These are phyloP conservation scores for Coelastrella sp. DNA, from an alignment of 139 green algal species.

Conservation along the genomic window DNA sequence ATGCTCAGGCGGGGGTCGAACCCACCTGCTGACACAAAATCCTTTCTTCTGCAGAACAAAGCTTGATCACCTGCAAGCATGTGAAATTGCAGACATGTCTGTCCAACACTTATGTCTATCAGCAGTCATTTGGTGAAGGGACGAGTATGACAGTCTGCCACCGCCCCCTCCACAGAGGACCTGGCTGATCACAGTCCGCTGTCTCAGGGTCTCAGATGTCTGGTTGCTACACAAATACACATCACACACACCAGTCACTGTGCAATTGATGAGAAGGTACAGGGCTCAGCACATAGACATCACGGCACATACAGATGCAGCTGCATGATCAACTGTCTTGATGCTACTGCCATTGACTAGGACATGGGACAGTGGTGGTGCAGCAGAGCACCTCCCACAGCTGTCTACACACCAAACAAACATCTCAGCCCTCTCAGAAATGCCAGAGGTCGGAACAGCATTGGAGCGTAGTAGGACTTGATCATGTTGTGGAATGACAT, in stretches of 20 bases:
- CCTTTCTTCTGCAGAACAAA: constrained; percentile 68
- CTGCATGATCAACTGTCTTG: background rate
- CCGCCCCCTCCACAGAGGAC: no score
- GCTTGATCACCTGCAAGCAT: constrained; percentile 72
- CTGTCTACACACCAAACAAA: constrained; percentile 66
- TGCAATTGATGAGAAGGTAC: no score
- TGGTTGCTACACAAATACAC: no score
- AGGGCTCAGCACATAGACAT: no score
- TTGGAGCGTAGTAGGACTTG: constrained; percentile 71
- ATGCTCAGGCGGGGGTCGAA: constrained; percentile 72
- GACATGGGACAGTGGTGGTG: background rate
- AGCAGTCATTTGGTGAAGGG: background rate
- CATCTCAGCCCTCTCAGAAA: constrained; percentile 64
- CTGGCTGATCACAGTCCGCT: no score
- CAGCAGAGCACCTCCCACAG: no score
- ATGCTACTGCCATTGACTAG: background rate
- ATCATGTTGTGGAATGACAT: constrained; percentile 71
- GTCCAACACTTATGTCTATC: no score
- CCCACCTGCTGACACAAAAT: constrained; percentile 69
- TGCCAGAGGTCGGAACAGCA: constrained; percentile 66
- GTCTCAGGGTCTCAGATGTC: no score
- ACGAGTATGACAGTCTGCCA: no score
- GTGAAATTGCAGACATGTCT: background rate
- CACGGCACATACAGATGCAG: no score
- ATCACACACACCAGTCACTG: no score